phyloP scores from a whole-genome alignment of 2,329 filamentous ascomycete genomes.

The Cercospora janseana region DNA sequence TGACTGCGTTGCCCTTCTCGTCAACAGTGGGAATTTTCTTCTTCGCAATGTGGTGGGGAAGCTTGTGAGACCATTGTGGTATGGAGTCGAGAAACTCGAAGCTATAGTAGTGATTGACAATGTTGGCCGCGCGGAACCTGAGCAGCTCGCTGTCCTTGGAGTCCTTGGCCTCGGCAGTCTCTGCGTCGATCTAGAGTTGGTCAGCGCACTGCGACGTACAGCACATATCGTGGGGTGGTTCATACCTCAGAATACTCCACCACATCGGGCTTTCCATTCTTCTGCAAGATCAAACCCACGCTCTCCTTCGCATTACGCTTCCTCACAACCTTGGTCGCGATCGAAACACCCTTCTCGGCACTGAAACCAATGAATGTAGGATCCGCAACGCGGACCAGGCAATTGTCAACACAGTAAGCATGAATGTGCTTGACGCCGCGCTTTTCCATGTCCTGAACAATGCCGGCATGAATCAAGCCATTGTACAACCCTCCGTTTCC shows the following conservation, averaged over 20 bases:
- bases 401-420: conserved; percentile 98
- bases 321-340: conserved; percentile 98
- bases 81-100: conserved; percentile 89
- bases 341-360: conserved; percentile 82
- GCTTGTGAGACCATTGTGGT: conserved; percentile 76
- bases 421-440: conserved; percentile 93
- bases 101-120: conserved; percentile 99
- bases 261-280: conserved; percentile 94
- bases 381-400: conserved; percentile 97
- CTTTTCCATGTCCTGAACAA: conserved; percentile 82
- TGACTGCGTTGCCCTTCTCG: conserved; percentile 73
- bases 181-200: background rate
- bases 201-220: background rate
- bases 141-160: conserved; percentile 75
- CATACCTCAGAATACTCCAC: conserved; percentile 98
- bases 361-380: conserved; percentile 94
- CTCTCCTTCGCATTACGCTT: conserved; percentile 96
- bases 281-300: conserved; percentile 88
- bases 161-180: conserved; percentile 70
- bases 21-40: conserved; percentile 95
- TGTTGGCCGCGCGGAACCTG: conserved; percentile 97
- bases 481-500: conserved; percentile 97
- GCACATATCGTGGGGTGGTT: background rate
- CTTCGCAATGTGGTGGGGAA: conserved; percentile 92
- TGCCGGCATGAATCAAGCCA: conserved; percentile 75